Evolutionary conservation across 2,329 filamentous ascomycete genomes (phyloP).

Genomic region (Saccharata proteae): DNA sequence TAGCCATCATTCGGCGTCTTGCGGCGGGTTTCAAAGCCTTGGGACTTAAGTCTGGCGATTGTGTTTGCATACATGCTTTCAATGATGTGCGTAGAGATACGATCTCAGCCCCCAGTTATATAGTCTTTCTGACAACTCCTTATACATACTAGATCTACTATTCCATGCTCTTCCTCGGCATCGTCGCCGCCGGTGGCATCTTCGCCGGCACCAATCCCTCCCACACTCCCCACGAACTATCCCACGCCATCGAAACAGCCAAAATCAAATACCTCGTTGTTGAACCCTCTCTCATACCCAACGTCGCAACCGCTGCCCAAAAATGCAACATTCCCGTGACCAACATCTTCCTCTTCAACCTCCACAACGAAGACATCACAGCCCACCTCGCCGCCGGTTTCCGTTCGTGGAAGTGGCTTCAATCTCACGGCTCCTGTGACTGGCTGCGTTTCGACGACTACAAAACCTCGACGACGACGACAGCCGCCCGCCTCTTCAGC

Average conservation of each 20-base stretch:
- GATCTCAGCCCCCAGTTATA: not conserved
- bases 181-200: constrained; percentile 10
- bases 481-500: constrained; percentile 19
- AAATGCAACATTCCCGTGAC: constrained; percentile 13
- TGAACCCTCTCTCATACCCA: constrained; percentile 10
- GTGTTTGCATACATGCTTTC: constrained; percentile 9
- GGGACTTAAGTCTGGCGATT: constrained; percentile 9
- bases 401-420: constrained; percentile 11
- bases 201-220: constrained; percentile 10
- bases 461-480: constrained; percentile 10
- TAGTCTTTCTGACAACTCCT: not conserved
- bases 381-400: constrained; percentile 9
- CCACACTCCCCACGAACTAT: constrained; percentile 10
- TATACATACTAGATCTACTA: constrained; percentile 10
- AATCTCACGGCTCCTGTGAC: constrained; percentile 16
- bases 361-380: constrained; percentile 10
- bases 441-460: constrained; percentile 19
- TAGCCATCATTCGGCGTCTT: constrained; percentile 3
- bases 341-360: constrained; percentile 19
- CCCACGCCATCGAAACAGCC: constrained; percentile 9
- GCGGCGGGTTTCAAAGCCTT: constrained; percentile 8
- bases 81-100: constrained; percentile 6
- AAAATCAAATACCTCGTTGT: constrained; percentile 9
- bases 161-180: constrained; percentile 8
- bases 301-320: constrained; percentile 15